Evolutionary conservation across 768 basidiomycete genomes (phyloP), one percentile per base, ranked within the genome.

Genomic region (Mrakia gelida): DNA sequence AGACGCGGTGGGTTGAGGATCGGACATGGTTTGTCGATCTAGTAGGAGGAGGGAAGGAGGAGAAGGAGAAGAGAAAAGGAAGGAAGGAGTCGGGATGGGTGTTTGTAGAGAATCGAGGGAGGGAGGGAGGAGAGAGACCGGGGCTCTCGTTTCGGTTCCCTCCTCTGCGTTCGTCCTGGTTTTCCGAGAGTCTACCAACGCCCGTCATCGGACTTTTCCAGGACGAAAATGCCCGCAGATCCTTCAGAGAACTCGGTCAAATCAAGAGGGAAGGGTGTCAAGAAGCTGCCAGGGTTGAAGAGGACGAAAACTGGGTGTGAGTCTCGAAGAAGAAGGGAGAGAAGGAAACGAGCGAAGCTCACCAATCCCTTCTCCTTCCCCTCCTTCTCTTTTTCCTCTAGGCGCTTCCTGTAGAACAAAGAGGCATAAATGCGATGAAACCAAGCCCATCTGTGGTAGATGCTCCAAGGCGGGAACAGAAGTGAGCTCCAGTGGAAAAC

Each of bases 241-340:
- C 67, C 67, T 3, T 41, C 67, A 9, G 67, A 52, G 15, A 2
- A 2, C 49, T 52, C 32, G 0, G 41, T 41, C 11, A 70, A 41
- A 26, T 41, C 23, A 4, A 70, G 26, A n/a, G 38, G 67, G 26
- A 34, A 41, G 26, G 67, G 67, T 11, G n/a, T 70, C 7, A 43
- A 41, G 26, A 70, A 70, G 26, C 23, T 26, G 41, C 34, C 38
- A 3, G 67, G 67, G 0, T 41, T 41, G 21, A 43, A 41, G 30
- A 52, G 73, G 18, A 73, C 73, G 32, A 73, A 49, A 32, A 73
- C 73, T 23, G 73, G 73, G 11, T 73, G 73, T 59, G 18, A 26
- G 59, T 59, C 6, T 7, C 59, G 3, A 15, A 38, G 21, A 49
- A 30, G 28, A 6, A 23, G n/a, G 72, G 30, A 56, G 41, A 18